These are phyloP conservation scores for Prunus kanzakura DNA, from an alignment of 306 rosid species.

Conservation along the genomic window DNA sequence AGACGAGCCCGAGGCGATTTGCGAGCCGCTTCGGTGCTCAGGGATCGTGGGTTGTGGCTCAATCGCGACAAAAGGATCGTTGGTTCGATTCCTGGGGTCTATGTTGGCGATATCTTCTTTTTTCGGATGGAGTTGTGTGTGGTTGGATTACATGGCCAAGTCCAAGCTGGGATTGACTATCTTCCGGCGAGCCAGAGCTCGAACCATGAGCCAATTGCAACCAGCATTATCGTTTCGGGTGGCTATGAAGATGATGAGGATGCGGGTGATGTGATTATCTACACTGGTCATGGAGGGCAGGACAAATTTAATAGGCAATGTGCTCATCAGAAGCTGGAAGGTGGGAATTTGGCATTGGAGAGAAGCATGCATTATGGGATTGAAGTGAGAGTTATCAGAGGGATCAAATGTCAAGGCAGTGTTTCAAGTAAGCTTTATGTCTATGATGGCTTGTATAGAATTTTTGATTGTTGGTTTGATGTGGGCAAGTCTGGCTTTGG, in stretches of 20 bases:
- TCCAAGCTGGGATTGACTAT: conserved; percentile 94
- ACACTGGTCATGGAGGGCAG: conserved; percentile 96
- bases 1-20: conserved; percentile 57
- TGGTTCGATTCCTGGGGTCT: conserved; percentile 85
- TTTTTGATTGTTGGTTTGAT: conserved; percentile 82
- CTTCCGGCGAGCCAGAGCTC: conserved; percentile 78
- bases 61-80: conserved; percentile 86
- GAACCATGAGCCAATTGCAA: conserved; percentile 89
- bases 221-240: conserved; percentile 88
- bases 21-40: conserved; percentile 57
- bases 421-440: conserved; percentile 67
- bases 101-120: conserved; percentile 76
- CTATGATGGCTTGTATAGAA: conserved; percentile 86
- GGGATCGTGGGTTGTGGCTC: conserved; percentile 70
- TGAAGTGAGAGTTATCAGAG: conserved; percentile 90
- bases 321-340: conserved; percentile 80
- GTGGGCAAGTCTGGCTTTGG: conserved; percentile 95
- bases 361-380: conserved; percentile 92
- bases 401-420: conserved; percentile 49
- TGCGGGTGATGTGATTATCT: conserved; percentile 72
- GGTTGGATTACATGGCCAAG: conserved; percentile 85
- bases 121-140: conserved; percentile 85
- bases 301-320: conserved; percentile 71
- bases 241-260: conserved; percentile 92
- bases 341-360: conserved; percentile 90